A percentile compares a stretch with the other conserved stretches of the same genome.
phyloP scores from a whole-genome alignment of 2,329 filamentous ascomycete genomes.

The Leptographium flavum region DNA sequence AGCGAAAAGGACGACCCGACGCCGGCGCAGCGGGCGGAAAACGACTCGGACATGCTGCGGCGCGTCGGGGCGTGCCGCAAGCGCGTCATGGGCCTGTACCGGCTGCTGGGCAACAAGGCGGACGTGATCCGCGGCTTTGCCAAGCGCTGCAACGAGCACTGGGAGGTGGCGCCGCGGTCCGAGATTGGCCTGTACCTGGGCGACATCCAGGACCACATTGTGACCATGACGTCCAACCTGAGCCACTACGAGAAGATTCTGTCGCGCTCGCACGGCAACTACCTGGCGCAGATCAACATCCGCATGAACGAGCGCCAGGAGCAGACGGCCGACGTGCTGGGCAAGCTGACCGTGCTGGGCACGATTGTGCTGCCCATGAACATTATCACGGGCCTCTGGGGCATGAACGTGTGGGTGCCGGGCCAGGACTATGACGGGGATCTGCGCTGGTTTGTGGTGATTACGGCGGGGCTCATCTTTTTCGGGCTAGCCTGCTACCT shows the following conservation, averaged over 20 bases:
- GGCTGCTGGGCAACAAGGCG: conserved; percentile 88
- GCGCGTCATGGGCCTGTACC: conserved; percentile 91
- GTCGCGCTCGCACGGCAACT: conserved; percentile 84
- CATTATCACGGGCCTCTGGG: conserved; percentile 96
- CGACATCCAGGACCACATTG: conserved; percentile 97
- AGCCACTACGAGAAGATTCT: conserved; percentile 93
- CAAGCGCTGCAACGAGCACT: conserved; percentile 94
- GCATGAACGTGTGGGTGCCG: conserved; percentile 95
- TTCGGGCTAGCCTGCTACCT: conserved; percentile 73
- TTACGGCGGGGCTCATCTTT: conserved; percentile 58
- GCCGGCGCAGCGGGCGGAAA: conserved; percentile 6
- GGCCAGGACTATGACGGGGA: conserved; percentile 72
- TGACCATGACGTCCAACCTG: conserved; percentile 95
- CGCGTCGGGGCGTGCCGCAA: conserved; percentile 89
- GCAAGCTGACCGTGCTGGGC: conserved; percentile 86
- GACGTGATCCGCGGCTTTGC: conserved; percentile 99
- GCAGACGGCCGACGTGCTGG: conserved; percentile 86
- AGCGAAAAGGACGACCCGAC: conserved; percentile 25
- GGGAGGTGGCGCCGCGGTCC: conserved; percentile 85
- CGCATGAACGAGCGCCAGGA: conserved; percentile 97
- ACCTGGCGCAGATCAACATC: conserved; percentile 98
- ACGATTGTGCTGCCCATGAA: conserved; percentile 99
- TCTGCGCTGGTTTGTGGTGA: conserved; percentile 59
- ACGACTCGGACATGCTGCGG: conserved; percentile 55
- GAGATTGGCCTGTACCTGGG: conserved; percentile 97